Conservation (phyloP, 148 eudicot genomes). For the Fallopia convolvulus region DNA sequence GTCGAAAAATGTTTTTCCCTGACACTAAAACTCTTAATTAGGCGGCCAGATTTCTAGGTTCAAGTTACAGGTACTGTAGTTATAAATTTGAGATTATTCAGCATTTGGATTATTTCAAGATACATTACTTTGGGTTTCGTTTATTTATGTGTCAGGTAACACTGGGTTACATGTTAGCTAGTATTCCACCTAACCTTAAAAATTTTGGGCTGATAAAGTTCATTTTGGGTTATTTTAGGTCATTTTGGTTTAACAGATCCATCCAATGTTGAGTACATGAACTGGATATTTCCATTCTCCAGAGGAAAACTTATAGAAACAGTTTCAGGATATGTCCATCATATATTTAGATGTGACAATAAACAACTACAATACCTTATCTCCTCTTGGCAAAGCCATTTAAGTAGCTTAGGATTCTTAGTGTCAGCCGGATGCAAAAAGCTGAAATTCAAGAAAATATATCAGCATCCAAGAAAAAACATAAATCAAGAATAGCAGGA, state of each 20-base stretch:
- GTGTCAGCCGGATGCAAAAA: slow-evolving; percentile 91
- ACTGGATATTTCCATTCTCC: neutral
- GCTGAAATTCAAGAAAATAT: slow-evolving; percentile 33
- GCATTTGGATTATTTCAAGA: neutral
- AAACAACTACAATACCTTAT: slow-evolving; percentile 41
- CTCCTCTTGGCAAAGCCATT: slow-evolving; percentile 94
- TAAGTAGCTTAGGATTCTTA: slow-evolving; percentile 66
- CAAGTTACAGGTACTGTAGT: neutral
- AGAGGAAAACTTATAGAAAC: neutral
- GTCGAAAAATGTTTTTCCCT: neutral
- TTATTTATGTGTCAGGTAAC: neutral
- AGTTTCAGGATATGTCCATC: neutral
- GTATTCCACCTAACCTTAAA: neutral
- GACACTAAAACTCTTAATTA: neutral
- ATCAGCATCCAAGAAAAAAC: neutral
- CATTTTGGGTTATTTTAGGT: neutral
- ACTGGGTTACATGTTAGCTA: neutral
- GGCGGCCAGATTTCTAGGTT: neutral
- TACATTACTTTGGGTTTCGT: neutral
- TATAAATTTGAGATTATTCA: neutral
- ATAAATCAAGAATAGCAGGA: neutral
- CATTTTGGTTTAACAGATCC: neutral
- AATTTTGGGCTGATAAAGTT: neutral
- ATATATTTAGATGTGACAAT: neutral
- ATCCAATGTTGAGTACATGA: neutral